Base-by-base conservation (phyloP, 371 early-diverging fungal species). In the Rhizomucor miehei region DNA sequence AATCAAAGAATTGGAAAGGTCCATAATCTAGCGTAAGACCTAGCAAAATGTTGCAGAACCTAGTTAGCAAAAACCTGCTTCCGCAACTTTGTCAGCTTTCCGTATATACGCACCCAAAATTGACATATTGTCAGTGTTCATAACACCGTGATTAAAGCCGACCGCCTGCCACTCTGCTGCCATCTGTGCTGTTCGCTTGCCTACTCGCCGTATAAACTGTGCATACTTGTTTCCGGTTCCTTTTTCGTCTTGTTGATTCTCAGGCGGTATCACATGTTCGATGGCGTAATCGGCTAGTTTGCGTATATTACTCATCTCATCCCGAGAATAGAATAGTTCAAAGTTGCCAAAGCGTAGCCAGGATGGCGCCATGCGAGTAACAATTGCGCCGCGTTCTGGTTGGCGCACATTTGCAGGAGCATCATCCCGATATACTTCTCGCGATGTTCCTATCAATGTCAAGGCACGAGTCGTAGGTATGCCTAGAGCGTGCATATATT, bases 81-180 rank as follows among this genome's bases (percentile, higher is more conserved):
- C n/a, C n/a, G n/a, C n/a, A n/a, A n/a, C n/a, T n/a, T 11, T 34
- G 48, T 21, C 45, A 43, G 21, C 53, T 5, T 54, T 8, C 6
- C 17, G 19, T 24, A 41, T 38, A 24, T 14, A 14, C 35, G 44
- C 43, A 43, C 79, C 85, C 25, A 91, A 59, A 0, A 93, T 69
- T 2, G 92, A 91, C 91, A 93, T 91, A 54, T 93, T 94, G 60
- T 94, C 92, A 0, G 94, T 93, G 63, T 93, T 93, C 85, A 95
- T 83, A 0, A 92, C 92, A 13, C 94, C 93, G 55, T 92, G 92
- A 65, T 89, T 89, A 65, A 90, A 95, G 0, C 91, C 84, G 23
- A 85, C 72, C 0, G 90, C 79, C 73, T 94, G 93, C 97, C 95
- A 96, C 23, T 74, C 77, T 5, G 94, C 94, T 10, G 90, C 84